These are phyloP conservation scores for Arthrinium phaeospermum DNA, from an alignment of 2,329 filamentous ascomycete genomes.

Conservation along the genomic window DNA sequence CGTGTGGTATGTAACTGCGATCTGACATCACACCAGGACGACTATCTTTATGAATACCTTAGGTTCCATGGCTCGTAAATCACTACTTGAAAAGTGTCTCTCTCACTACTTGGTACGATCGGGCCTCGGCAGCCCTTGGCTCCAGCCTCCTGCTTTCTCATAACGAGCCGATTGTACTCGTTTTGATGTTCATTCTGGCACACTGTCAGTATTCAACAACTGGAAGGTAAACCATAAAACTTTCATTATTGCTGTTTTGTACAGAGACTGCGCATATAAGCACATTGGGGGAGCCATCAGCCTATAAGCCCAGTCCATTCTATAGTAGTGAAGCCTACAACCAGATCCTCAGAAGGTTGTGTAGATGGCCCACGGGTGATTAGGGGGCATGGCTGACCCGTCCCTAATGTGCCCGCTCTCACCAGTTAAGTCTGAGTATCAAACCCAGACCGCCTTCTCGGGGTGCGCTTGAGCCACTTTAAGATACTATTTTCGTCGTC, in stretches of 20 bases:
- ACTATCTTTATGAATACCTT: background rate
- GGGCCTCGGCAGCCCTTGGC: background rate
- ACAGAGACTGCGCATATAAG: constrained; percentile 4
- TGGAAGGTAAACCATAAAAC: background rate
- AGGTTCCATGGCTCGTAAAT: background rate
- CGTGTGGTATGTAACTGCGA: constrained; percentile 1
- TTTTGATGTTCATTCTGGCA: no score
- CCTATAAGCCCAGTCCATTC: background rate
- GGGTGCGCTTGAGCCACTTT: background rate
- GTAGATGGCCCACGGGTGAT: background rate
- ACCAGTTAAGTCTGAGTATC: constrained; percentile 1
- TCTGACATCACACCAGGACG: constrained; percentile 4
- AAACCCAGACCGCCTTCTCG: background rate
- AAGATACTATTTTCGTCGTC: background rate
- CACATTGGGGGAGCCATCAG: background rate
- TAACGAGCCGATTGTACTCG: background rate
- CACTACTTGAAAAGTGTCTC: background rate
- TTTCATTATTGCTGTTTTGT: constrained; percentile 6
- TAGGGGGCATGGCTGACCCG: background rate
- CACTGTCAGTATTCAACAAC: no score
- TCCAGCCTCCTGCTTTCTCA: background rate
- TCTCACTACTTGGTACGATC: background rate
- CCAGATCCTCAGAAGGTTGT: background rate
- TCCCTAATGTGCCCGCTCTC: background rate
- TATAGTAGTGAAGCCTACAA: background rate